phyloP scores from a whole-genome alignment of 2,329 filamentous ascomycete species.

The Aspergillus spinulosporus region DNA sequence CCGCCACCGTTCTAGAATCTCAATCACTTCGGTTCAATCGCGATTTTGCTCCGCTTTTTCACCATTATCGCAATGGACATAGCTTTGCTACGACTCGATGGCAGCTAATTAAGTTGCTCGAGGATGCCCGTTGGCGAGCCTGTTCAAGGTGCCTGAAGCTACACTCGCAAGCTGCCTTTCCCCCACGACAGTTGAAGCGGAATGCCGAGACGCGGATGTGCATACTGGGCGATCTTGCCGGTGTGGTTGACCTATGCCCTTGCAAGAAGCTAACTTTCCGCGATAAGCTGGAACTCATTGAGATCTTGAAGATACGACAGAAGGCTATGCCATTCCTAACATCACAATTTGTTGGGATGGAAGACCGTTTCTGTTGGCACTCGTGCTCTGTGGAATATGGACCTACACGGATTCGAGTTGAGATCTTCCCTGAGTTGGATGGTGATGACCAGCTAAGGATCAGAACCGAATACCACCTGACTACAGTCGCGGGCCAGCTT shows the following conservation, averaged over 20 bases:
- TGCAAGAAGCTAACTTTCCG: constrained; percentile 44
- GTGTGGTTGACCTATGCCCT: constrained; percentile 42
- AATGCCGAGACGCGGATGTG: constrained; percentile 36
- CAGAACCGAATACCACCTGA: constrained; percentile 41
- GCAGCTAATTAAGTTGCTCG: constrained; percentile 39
- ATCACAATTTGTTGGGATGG: constrained; percentile 30
- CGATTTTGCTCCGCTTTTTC: constrained; percentile 43
- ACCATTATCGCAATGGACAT: constrained; percentile 41
- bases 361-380: constrained; percentile 41
- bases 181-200: constrained; percentile 35
- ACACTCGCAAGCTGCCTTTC: constrained; percentile 38
- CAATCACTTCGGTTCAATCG: constrained; percentile 39
- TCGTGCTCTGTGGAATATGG: constrained; percentile 39
- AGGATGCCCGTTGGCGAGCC: constrained; percentile 37
- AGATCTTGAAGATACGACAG: constrained; percentile 34
- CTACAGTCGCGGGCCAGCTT: constrained; percentile 35
- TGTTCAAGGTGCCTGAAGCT: constrained; percentile 43
- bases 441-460: constrained; percentile 33
- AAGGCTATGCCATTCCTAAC: constrained; percentile 28
- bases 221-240: constrained; percentile 36
- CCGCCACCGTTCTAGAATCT: constrained; percentile 30
- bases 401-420: constrained; percentile 35
- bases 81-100: constrained; percentile 39
- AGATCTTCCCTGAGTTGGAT: constrained; percentile 38
- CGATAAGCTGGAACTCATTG: constrained; percentile 38